Conservation (phyloP, 2,329 filamentous ascomycete genomes). For the Epichloe gansuensis region DNA sequence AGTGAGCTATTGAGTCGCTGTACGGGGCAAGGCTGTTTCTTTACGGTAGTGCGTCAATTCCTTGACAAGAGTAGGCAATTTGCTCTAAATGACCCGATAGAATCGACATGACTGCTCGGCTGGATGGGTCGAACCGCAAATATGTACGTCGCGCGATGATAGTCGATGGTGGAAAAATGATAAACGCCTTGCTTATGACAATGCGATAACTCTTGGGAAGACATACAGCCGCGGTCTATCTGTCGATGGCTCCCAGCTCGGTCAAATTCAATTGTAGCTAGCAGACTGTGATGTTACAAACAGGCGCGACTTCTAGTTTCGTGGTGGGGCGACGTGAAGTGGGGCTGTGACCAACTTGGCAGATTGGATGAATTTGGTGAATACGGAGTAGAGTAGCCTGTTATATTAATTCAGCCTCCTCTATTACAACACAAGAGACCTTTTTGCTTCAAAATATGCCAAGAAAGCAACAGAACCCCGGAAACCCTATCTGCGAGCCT, state of each 20-base stretch:
- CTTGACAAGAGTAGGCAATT: conserved; percentile 62
- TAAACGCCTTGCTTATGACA: not conserved
- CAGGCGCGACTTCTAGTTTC: not conserved
- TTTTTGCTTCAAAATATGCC: no score
- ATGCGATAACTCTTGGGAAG: not conserved
- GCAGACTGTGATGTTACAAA: not conserved
- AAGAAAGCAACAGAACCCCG: no score
- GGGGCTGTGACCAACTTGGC: not conserved
- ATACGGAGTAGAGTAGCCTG: no score
- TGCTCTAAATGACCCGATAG: conserved; percentile 63
- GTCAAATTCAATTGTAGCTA: no score
- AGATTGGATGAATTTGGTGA: no score
- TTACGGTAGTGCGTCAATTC: conserved; percentile 64
- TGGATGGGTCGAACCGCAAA: not conserved
- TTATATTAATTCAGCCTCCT: no score
- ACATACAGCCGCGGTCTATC: not conserved
- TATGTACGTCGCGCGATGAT: not conserved
- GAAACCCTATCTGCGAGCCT: no score
- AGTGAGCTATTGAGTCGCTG: not conserved
- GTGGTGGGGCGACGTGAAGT: not conserved
- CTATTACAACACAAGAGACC: no score
- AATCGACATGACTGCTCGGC: conserved; percentile 46
- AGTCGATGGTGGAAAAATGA: not conserved
- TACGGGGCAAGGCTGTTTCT: not conserved
- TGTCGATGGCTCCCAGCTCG: no score